Base-by-base conservation (phyloP, 2,329 filamentous ascomycete species). In the Trichoderma endophyticum region DNA sequence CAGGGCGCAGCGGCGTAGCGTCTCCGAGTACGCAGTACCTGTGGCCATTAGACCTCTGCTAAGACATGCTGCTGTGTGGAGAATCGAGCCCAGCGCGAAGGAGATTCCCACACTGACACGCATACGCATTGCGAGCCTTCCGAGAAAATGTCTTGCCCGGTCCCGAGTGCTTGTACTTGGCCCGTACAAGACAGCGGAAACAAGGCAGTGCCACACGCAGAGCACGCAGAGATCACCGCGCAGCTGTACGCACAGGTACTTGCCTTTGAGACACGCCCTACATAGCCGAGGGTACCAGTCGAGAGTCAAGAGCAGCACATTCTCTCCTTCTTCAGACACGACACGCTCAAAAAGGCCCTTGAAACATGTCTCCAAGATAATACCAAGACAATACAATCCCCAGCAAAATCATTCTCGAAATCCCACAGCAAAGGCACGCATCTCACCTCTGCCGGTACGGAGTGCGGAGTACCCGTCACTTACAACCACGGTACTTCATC, bases 101-200 rank as follows among this genome's bases (percentile, higher is more conserved):
- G 12, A 48, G 21, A 60, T 61, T 51, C 66, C 66, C 66, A 61
- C 66, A 61, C 66, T 69, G 66, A 61, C 66, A 69, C 39, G 66
- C 64, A 67, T 67, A 65, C 62, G 64, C 66, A 60, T 61, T 69
- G 56, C 66, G 56, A 69, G 56, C 56, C 36, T 61, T 69, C 66
- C 56, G 34, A 60, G 56, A 61, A 61, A 60, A 59, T 34, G 24
- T 32, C 43, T 39, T 51, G 26, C 15, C 61, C 24, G 61, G 36
- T 48, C 21, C 36, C 14, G 26, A 64, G 36, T 18, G 30, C 60
- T 34, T 62, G 11, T 59, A 57, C 54, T 18, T 32, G 54, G 54
- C 26, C 24, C 54, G 26, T 18, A 30, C 24, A 30, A 15, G 54
- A 15, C 54, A 30, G 54, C 24, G 54, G 26, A 57, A 57, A 21